phyloP scores from a whole-genome alignment of 106 monocot genomes.

The Amphibolis antarctica region DNA sequence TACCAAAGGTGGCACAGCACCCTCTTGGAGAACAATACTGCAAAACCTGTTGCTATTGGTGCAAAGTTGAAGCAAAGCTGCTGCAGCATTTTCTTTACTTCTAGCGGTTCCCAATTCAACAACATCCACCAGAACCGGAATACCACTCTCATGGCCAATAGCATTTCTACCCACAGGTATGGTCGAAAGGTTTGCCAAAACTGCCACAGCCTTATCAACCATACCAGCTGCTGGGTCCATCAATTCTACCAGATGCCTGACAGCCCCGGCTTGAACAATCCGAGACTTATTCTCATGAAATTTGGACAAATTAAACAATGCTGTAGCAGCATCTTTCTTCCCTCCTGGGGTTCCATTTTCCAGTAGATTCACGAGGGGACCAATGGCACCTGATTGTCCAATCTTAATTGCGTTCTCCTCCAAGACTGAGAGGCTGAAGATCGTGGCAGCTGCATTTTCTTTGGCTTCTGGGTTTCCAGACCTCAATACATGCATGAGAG shows the following conservation, averaged over 20 bases:
- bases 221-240: conserved; percentile 98
- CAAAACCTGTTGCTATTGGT: conserved; percentile 81
- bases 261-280: conserved; percentile 88
- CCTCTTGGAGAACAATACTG: conserved; percentile 72
- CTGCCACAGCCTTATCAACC: conserved; percentile 96
- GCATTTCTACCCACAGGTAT: conserved; percentile 63
- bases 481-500: conserved; percentile 74
- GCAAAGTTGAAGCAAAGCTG: conserved; percentile 85
- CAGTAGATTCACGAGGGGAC: conserved; percentile 62
- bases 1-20: conserved; percentile 86
- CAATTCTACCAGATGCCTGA: conserved; percentile 74
- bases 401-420: conserved; percentile 84
- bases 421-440: conserved; percentile 84
- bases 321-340: conserved; percentile 93
- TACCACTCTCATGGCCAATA: conserved; percentile 74
- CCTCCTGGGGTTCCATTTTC: conserved; percentile 76
- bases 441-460: conserved; percentile 87
- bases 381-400: conserved; percentile 78
- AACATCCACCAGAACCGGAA: conserved; percentile 79
- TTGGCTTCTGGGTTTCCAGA: conserved; percentile 82
- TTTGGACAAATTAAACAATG: conserved; percentile 88
- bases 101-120: conserved; percentile 91
- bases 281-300: conserved; percentile 82
- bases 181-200: conserved; percentile 78
- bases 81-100: conserved; percentile 92